These are phyloP conservation scores for Candida coquimbonensis DNA, from an alignment of 805 yeast species.

Conservation along the genomic window DNA sequence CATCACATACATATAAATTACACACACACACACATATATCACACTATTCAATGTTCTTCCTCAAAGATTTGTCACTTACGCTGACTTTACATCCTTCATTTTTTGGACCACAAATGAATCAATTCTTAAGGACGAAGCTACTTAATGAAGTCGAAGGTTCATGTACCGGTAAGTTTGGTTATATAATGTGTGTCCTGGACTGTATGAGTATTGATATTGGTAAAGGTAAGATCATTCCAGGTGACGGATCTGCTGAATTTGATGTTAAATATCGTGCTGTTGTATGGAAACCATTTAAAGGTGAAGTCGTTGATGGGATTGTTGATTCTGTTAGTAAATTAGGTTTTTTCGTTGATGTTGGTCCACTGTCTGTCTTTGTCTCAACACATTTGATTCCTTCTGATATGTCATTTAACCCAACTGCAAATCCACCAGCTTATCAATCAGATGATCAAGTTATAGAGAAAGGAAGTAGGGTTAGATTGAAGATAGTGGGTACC, in stretches of 20 bases:
- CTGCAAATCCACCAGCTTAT: conserved; percentile 97
- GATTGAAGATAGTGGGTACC: conserved; percentile 95
- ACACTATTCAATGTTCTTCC: conserved; percentile 30
- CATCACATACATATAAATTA: no score
- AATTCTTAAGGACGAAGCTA: conserved; percentile 80
- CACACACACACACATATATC: no score
- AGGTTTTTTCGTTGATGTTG: conserved; percentile 98
- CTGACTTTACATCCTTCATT: conserved; percentile 94
- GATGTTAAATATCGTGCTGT: conserved; percentile 94
- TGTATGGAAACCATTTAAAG: conserved; percentile 98
- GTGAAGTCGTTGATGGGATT: conserved; percentile 96
- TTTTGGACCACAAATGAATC: conserved; percentile 97
- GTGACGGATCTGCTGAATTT: conserved; percentile 91
- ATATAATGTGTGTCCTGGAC: conserved; percentile 91
- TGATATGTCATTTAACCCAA: conserved; percentile 89
- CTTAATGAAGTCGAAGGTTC: conserved; percentile 97
- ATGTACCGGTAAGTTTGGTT: conserved; percentile 98
- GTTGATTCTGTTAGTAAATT: conserved; percentile 89
- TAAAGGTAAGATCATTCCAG: conserved; percentile 84
- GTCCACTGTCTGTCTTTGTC: conserved; percentile 91
- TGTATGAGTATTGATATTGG: conserved; percentile 94
- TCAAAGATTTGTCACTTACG: conserved; percentile 84
- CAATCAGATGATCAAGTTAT: conserved; percentile 92
- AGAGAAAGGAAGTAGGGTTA: conserved; percentile 87
- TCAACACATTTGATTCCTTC: conserved; percentile 92